Evolutionary conservation across 1,284 basidiomycete genomes (phyloP), one percentile per base, ranked within the genome.

Genomic region (Moesziomyces antarcticus): DNA sequence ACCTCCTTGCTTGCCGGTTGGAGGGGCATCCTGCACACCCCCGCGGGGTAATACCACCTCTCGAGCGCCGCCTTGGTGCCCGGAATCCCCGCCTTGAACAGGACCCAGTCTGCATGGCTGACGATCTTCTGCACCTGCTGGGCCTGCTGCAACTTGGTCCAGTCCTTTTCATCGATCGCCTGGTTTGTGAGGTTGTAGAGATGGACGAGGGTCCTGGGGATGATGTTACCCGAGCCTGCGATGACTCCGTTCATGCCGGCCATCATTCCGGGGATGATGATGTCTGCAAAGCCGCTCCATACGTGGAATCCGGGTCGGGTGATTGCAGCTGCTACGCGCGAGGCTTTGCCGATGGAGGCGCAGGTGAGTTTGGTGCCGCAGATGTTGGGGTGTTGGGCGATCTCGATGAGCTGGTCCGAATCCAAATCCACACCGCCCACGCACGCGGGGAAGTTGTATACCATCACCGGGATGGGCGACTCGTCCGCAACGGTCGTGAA

Each of bases 321-420:
- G 7, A 93, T 89, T 5, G 87, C 87, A 33, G 89, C 89, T 46
- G 90, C 89, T 73, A 96, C 91, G 60, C 93, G 89, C 24, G 91
- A 92, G 75, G 94, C 88, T 85, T 96, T 96, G 57, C 93, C 93
- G 64, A 96, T 91, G 72, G 91, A 92, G 44, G 92, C 93, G 80
- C 93, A 95, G 30, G 92, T 93, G 45, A 94, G 87, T 85, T 85
- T 96, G 65, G 94, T 90, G 33, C 93, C 93, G 79, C 88, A 90
- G 78, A 93, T 93, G 85, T 94, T 94, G 13, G 91, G 92, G 82
- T 95, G 93, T 24, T 84, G 84, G 3, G 92, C 92, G 53, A 96
- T 88, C 75, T 93, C 91, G 20, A 88, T 88, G 78, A 96, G 90
- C 45, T 93, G 85, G 83, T 94, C 92, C 13, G 92, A 93, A 83